A percentile compares a stretch with the other conserved stretches of the same genome.
Conservation (phyloP, 768 basidiomycete genomes). For the Amanita muscaria region DNA sequence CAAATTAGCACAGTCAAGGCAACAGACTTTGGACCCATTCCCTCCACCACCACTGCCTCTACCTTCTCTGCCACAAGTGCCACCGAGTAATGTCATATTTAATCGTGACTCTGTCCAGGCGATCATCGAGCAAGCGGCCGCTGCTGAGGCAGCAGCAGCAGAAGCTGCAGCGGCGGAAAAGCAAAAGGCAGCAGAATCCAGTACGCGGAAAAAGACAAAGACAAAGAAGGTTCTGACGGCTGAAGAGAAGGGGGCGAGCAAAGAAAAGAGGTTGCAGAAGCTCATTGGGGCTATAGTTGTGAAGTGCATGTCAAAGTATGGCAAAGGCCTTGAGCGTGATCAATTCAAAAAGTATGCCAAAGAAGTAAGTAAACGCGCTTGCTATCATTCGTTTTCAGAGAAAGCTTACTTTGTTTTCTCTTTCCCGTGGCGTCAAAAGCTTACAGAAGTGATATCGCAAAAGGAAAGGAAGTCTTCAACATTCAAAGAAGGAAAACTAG, state of each 20-base stretch:
- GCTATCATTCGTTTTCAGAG: not conserved
- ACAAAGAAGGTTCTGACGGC: constrained; percentile 35
- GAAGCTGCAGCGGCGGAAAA: constrained; percentile 22
- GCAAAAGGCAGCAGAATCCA: constrained; percentile 23
- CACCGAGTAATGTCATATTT: no score
- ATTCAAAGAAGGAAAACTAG: constrained; percentile 67
- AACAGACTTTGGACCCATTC: not conserved
- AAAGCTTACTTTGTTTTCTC: constrained; percentile 8
- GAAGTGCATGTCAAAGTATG: constrained; percentile 85
- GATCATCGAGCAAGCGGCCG: constrained; percentile 26
- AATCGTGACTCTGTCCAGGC: constrained; percentile 25
- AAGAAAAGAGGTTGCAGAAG: constrained; percentile 78
- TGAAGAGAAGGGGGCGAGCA: constrained; percentile 56
- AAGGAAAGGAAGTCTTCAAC: constrained; percentile 90
- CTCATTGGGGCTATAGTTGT: constrained; percentile 88
- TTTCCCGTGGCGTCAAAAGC: no score
- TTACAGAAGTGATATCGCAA: constrained; percentile 80
- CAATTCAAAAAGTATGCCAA: constrained; percentile 93
- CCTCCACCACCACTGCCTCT: not conserved
- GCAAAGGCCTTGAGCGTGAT: constrained; percentile 64
- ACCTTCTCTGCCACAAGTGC: not conserved
- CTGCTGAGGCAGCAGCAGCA: constrained; percentile 23
- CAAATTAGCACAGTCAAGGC: not conserved
- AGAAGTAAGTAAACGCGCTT: constrained; percentile 50
- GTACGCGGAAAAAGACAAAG: constrained; percentile 27